phyloP scores from a whole-genome alignment of 2,329 filamentous ascomycete species.

The Exserohilum turcica region DNA sequence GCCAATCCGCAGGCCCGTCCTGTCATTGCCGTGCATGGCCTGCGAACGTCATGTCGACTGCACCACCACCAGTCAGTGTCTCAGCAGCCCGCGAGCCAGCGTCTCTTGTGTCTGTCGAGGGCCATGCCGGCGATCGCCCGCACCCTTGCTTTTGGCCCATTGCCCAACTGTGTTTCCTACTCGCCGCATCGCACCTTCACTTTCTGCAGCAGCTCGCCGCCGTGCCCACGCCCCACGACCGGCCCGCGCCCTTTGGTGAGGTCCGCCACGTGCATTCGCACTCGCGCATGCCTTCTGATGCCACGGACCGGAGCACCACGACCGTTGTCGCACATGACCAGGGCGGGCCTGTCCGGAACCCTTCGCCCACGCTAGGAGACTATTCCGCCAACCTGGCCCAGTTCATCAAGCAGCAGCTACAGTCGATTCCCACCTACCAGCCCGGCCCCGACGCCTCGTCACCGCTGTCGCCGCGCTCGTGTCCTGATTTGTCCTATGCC shows the following conservation, averaged over 20 bases:
- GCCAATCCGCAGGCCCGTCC: constrained; percentile 22
- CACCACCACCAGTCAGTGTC: constrained; percentile 21
- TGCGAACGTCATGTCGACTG: constrained; percentile 36
- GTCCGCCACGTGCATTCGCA: constrained; percentile 20
- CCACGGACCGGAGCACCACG: constrained; percentile 37
- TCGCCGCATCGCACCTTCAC: constrained; percentile 43
- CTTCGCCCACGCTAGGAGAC: constrained; percentile 28
- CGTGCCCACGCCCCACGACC: constrained; percentile 17
- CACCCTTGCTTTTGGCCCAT: constrained; percentile 35
- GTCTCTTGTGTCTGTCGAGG: constrained; percentile 13
- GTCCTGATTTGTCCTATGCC: constrained; percentile 37
- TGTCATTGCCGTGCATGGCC: constrained; percentile 12
- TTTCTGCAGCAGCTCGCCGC: constrained; percentile 28
- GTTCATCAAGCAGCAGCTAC: constrained; percentile 43
- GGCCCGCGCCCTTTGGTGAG: constrained; percentile 14
- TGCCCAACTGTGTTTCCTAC: constrained; percentile 36
- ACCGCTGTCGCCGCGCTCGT: constrained; percentile 38
- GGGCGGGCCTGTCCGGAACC: constrained; percentile 8
- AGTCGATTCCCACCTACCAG: constrained; percentile 42
- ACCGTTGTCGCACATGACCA: constrained; percentile 30
- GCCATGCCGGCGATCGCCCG: constrained; percentile 37
- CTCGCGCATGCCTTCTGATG: constrained; percentile 36
- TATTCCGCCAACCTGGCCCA: constrained; percentile 46
- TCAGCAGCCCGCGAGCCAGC: constrained; percentile 28
- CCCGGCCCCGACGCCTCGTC: constrained; percentile 18